Conservation (phyloP, 2,329 filamentous ascomycete genomes). For the Parafenestella ontariensis region DNA sequence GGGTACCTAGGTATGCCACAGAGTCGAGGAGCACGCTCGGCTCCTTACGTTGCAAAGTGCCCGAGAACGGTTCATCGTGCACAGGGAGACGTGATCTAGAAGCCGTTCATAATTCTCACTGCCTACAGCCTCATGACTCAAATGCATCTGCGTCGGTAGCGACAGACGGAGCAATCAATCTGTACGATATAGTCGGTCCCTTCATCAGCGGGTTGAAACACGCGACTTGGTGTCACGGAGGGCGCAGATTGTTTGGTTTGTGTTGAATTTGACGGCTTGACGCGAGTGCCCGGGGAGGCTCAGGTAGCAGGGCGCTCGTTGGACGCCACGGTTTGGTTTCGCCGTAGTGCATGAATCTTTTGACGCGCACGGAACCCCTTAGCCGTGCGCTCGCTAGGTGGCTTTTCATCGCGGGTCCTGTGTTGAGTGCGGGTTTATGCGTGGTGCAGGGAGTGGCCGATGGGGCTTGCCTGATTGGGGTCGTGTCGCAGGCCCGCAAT, state of each 20-base stretch:
- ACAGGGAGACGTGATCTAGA: background rate
- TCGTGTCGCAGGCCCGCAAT: constrained; percentile 12
- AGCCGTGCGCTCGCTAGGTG: constrained; percentile 4
- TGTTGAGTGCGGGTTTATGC: constrained; percentile 26
- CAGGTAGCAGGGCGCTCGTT: constrained; percentile 16
- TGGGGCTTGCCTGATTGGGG: constrained; percentile 18
- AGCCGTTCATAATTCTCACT: background rate
- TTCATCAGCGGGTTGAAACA: constrained; percentile 12
- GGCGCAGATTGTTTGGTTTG: constrained; percentile 17
- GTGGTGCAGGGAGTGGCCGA: constrained; percentile 16
- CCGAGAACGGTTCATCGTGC: background rate
- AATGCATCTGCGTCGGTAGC: too few species aligned
- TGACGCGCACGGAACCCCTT: constrained; percentile 16
- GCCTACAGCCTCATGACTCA: too few species aligned
- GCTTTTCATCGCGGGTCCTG: background rate
- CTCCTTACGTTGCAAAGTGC: background rate
- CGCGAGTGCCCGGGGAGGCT: constrained; percentile 9
- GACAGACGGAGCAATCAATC: background rate
- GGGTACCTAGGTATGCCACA: background rate
- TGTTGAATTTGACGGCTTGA: background rate
- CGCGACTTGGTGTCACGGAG: constrained; percentile 1
- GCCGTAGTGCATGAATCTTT: constrained; percentile 20
- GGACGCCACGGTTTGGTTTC: constrained; percentile 18
- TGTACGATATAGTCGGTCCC: background rate
- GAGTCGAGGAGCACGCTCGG: background rate